Conservation (phyloP, 352 stramenopile species). For the Globisporangium canariense region DNA sequence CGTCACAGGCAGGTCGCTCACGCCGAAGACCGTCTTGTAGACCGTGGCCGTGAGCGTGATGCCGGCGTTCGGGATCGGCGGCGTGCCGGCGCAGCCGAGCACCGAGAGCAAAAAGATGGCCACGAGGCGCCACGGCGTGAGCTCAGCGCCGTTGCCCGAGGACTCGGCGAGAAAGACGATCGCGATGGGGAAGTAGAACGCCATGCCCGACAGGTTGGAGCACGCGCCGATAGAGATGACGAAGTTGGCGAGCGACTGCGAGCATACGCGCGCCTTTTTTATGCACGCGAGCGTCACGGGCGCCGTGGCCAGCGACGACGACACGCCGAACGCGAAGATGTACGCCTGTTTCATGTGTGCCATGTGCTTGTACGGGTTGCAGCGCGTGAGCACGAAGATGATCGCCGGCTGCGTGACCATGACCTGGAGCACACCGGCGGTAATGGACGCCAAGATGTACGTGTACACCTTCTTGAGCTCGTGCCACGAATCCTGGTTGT, state of each 20-base stretch:
- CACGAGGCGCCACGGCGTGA: slow-evolving; percentile 42
- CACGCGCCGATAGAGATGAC: slow-evolving; percentile 66
- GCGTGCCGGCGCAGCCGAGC: slow-evolving; percentile 45
- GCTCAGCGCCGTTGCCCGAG: slow-evolving; percentile 43
- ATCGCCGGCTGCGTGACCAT: slow-evolving; percentile 53
- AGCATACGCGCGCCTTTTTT: slow-evolving; percentile 57
- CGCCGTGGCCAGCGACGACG: slow-evolving; percentile 65
- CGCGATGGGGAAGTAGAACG: slow-evolving; percentile 63
- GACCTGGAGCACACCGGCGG: slow-evolving; percentile 35
- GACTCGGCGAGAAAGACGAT: slow-evolving; percentile 63
- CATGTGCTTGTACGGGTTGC: slow-evolving; percentile 74
- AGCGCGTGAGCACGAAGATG: slow-evolving; percentile 59
- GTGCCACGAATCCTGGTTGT: slow-evolving; percentile 35
- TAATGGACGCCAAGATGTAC: slow-evolving; percentile 42
- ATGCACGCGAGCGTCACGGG: slow-evolving; percentile 64
- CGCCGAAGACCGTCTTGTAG: slow-evolving; percentile 61
- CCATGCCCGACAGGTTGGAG: slow-evolving; percentile 51
- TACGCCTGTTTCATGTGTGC: slow-evolving; percentile 60
- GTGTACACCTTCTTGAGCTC: slow-evolving; percentile 50
- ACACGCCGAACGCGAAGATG: slow-evolving; percentile 58
- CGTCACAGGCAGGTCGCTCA: slow-evolving; percentile 38
- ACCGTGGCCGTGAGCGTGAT: slow-evolving; percentile 58
- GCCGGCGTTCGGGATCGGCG: slow-evolving; percentile 46
- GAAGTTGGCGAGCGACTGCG: slow-evolving; percentile 71
- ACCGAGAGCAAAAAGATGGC: slow-evolving; percentile 55